Evolutionary conservation across 164 flowering plant species (phyloP).

Genomic region (Houttuynia cordata): DNA sequence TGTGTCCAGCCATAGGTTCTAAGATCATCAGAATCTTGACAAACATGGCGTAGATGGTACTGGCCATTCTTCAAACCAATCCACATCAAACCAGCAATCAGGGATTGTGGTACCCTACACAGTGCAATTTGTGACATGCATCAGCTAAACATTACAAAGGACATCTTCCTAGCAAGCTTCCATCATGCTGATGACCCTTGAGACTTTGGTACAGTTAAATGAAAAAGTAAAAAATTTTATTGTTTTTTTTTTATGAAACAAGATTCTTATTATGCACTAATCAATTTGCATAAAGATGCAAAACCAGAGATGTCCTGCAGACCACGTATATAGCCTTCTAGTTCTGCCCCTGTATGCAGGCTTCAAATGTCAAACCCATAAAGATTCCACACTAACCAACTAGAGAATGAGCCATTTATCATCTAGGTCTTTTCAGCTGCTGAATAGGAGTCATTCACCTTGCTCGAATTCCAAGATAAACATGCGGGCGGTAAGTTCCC

Average conservation of each 20-base stretch:
- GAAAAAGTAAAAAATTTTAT: too few relatives aligned
- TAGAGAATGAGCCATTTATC: not conserved
- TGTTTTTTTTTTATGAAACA: too few relatives aligned
- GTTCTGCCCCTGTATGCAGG: not conserved
- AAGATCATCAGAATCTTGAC: constrained; percentile 81
- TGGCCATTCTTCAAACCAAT: constrained; percentile 77
- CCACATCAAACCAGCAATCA: constrained; percentile 97
- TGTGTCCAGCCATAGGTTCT: constrained; percentile 80
- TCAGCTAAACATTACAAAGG: constrained; percentile 1
- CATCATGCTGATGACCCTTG: not conserved
- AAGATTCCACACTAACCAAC: not conserved
- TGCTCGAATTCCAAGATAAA: constrained; percentile 86
- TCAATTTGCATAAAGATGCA: not conserved
- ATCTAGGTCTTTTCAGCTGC: too few relatives aligned
- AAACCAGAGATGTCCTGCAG: not conserved
- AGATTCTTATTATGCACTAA: not conserved
- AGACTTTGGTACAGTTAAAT: not conserved
- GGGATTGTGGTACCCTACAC: constrained; percentile 77
- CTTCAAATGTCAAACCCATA: not conserved
- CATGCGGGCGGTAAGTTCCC: constrained; percentile 94
- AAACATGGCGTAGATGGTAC: constrained; percentile 68
- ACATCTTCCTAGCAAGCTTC: not conserved
- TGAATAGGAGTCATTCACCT: constrained; percentile 31
- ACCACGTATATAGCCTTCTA: not conserved
- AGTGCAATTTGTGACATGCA: not conserved